Evolutionary conservation across 2,329 filamentous ascomycete species (phyloP), one percentile per base, ranked within the genome.

Genomic region (Clarireedia paspali): DNA sequence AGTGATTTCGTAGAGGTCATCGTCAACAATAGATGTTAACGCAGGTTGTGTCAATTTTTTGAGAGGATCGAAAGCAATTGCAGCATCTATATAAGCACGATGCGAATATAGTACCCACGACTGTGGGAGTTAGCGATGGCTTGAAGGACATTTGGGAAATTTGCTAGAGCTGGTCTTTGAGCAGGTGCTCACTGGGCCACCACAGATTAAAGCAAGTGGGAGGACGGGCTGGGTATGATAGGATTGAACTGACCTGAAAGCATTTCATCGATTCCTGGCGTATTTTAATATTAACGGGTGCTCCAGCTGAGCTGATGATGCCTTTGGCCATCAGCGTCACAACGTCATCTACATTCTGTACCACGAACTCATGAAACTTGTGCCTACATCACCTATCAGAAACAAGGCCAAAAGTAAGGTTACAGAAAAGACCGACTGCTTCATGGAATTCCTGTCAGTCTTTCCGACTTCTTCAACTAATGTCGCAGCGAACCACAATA

Each of bases 71-170:
- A 87, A 72, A 34, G 87, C 74, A 15, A 79, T 74, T 15, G 77
- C 77, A 36, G 80, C 78, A 47, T 79, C 77, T 3, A 79, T 73
- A 50, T 83, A 82, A 27, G 80, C 76, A 36, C 81, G 79, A 64
- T 90, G 86, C 5, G 83, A 84, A 65, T 90, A 91, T 62, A 82
- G 77, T 34, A 90, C 78, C 87, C 88, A 92, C 4, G 85, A 79
- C 84, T 88, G 15, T 54, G 12, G 38, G 57, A 39, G 40, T 62
- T 52, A 64, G 60, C 44, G 9, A 36, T 9, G 10, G 12, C 14
- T 42, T 46, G 5, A 6, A 34, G 34, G 30, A 17, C 1, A 12
- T 27, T n/a, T n/a, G 17, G 39, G 39, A 42, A 6, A 42, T n/a
- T 6, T n/a, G 39, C 39, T n/a, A 42, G 39, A 9, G 17, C 10